A percentile compares a stretch with the other conserved stretches of the same genome.
Evolutionary conservation across 31 red algal species (phyloP).

Genomic region (Porphyra umbilicalis): DNA sequence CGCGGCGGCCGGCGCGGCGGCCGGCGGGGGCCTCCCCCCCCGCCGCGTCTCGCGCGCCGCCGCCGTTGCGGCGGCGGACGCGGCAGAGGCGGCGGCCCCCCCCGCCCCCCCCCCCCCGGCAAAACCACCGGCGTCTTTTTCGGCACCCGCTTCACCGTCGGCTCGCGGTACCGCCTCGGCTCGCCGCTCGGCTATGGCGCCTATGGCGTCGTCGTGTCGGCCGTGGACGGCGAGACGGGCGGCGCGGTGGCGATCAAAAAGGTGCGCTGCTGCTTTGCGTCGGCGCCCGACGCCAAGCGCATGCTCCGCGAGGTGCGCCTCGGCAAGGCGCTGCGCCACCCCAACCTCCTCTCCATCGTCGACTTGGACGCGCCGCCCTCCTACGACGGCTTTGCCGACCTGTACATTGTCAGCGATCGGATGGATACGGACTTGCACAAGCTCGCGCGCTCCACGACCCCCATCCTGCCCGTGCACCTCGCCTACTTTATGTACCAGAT

Average conservation of each 20-base stretch:
- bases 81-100: neutral
- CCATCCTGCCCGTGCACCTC: conserved; percentile 46
- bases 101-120: neutral
- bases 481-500: conserved; percentile 91
- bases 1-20: neutral
- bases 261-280: conserved; percentile 69
- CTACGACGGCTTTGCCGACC: conserved; percentile 49
- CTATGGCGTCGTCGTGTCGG: conserved; percentile 79
- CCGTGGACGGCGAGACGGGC: conserved; percentile 29
- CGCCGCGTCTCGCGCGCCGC: neutral
- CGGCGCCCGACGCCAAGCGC: conserved; percentile 61
- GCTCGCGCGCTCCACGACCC: conserved; percentile 46
- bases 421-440: conserved; percentile 88
- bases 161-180: conserved; percentile 48
- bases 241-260: conserved; percentile 77
- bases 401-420: conserved; percentile 79
- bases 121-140: neutral
- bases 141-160: conserved; percentile 46
- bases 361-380: conserved; percentile 69
- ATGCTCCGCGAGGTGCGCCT: conserved; percentile 87
- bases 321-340: conserved; percentile 47
- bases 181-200: conserved; percentile 76
- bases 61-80: neutral
- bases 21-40: neutral
- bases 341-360: conserved; percentile 37